These are phyloP conservation scores for Cytospora piceicola DNA, from an alignment of 2,329 filamentous ascomycete species.

Conservation along the genomic window DNA sequence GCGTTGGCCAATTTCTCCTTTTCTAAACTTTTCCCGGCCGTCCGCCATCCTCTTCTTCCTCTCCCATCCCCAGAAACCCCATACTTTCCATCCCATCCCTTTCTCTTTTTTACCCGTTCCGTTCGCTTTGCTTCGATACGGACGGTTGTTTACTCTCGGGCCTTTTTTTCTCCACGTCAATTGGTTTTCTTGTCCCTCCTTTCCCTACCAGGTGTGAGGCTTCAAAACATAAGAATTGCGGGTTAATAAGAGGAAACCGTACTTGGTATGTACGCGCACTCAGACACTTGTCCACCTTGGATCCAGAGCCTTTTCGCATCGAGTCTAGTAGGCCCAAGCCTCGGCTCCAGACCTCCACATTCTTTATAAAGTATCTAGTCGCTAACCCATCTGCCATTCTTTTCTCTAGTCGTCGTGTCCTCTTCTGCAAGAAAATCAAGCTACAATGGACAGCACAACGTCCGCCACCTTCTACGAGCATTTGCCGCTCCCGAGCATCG, in stretches of 20 bases:
- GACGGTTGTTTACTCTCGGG: constrained; percentile 22
- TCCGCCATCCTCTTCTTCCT: constrained; percentile 8
- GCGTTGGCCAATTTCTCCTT: constrained; percentile 33
- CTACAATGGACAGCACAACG: constrained; percentile 37
- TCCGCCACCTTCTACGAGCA: constrained; percentile 56
- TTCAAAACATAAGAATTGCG: not conserved
- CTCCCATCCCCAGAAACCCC: not conserved
- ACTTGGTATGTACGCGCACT: not conserved
- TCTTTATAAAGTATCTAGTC: not conserved
- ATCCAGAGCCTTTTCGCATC: not conserved
- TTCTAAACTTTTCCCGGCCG: constrained; percentile 33
- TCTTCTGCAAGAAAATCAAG: constrained; percentile 6
- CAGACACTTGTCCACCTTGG: not conserved
- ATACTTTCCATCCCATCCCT: constrained; percentile 24
- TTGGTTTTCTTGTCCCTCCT: constrained; percentile 30
- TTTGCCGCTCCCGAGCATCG: constrained; percentile 76
- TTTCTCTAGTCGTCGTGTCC: not conserved
- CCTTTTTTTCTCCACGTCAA: constrained; percentile 16
- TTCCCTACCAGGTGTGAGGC: constrained; percentile 25
- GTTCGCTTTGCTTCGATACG: constrained; percentile 21
- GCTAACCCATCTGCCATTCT: not conserved
- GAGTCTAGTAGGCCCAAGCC: not conserved
- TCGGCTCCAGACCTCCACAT: not conserved
- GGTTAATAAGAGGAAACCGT: not conserved
- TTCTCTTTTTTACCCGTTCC: constrained; percentile 30